Evolutionary conservation across 768 basidiomycete genomes (phyloP).

Genomic region (Pleurotus eryngii): DNA sequence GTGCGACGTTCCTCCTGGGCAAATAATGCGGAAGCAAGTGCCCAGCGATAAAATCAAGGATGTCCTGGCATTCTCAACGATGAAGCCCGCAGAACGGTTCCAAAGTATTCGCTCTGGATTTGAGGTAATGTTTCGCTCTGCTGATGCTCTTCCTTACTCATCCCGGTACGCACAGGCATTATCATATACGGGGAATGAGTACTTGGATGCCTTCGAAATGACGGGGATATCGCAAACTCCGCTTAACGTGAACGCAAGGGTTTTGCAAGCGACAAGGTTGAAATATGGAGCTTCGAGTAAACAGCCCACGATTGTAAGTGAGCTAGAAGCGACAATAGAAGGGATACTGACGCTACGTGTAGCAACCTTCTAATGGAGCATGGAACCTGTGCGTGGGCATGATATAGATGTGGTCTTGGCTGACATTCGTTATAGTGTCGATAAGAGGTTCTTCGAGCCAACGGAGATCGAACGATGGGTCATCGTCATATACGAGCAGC

Average conservation of each 20-base stretch:
- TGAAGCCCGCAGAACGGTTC: constrained; percentile 56
- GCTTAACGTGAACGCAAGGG: constrained; percentile 55
- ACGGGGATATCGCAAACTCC: constrained; percentile 34
- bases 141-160: not conserved
- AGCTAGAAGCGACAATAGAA: no score
- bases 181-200: not conserved
- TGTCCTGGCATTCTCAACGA: constrained; percentile 66
- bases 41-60: constrained; percentile 63
- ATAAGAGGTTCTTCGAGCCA: constrained; percentile 65
- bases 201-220: constrained; percentile 2
- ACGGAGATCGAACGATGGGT: constrained; percentile 54
- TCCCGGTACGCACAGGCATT: not conserved
- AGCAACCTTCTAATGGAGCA: constrained; percentile 62
- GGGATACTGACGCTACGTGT: not conserved
- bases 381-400: constrained; percentile 68
- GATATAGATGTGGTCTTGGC: not conserved
- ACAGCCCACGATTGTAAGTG: constrained; percentile 54
- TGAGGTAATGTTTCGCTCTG: constrained; percentile 30
- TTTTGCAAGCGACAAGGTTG: constrained; percentile 63
- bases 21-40: constrained; percentile 70
- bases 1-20: constrained; percentile 59
- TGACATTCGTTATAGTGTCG: constrained; percentile 46
- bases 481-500: constrained; percentile 64
- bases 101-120: constrained; percentile 52
- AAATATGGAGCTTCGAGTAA: constrained; percentile 60